These are phyloP conservation scores for Pilasporangium apinafurcum DNA, from an alignment of 352 stramenopile species.

Conservation along the genomic window DNA sequence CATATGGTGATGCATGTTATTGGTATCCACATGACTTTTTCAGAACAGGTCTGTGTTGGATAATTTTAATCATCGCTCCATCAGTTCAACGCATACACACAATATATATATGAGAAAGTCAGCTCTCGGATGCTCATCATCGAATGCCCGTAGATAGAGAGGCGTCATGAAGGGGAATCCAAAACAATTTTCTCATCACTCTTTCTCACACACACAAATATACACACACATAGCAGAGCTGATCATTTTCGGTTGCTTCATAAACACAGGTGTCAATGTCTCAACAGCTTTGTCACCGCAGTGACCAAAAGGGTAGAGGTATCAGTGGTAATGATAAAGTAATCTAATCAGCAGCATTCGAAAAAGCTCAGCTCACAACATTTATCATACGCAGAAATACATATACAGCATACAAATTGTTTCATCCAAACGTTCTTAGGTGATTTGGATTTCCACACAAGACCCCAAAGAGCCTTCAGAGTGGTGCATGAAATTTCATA, in stretches of 20 bases:
- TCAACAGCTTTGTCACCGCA: conserved; percentile 72
- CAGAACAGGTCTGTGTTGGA: conserved; percentile 88
- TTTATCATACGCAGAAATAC: conserved; percentile 4
- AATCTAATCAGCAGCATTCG: conserved; percentile 51
- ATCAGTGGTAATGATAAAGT: conserved; percentile 57
- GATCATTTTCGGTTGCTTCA: conserved; percentile 65
- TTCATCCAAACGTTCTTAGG: conserved; percentile 57
- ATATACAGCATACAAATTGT: conserved; percentile 19
- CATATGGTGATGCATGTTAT: conserved; percentile 90
- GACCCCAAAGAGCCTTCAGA: conserved; percentile 36
- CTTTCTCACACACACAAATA: conserved; percentile 18
- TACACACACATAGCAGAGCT: conserved; percentile 8
- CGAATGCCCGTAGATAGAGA: conserved; percentile 41
- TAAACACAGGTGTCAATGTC: conserved; percentile 86
- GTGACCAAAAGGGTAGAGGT: conserved; percentile 82
- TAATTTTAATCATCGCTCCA: conserved; percentile 78
- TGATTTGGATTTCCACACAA: conserved; percentile 65
- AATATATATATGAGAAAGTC: conserved; percentile 16
- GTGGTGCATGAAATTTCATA: conserved; percentile 87
- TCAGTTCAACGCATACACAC: conserved; percentile 1
- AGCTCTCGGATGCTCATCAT: conserved; percentile 74
- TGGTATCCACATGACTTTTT: conserved; percentile 71
- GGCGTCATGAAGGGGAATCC: conserved; percentile 85
- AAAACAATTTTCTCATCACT: conserved; percentile 74
- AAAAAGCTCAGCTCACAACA: conserved; percentile 2